Base-by-base conservation (phyloP, 495 filamentous ascomycete genomes). In the Xylaria longipes region DNA sequence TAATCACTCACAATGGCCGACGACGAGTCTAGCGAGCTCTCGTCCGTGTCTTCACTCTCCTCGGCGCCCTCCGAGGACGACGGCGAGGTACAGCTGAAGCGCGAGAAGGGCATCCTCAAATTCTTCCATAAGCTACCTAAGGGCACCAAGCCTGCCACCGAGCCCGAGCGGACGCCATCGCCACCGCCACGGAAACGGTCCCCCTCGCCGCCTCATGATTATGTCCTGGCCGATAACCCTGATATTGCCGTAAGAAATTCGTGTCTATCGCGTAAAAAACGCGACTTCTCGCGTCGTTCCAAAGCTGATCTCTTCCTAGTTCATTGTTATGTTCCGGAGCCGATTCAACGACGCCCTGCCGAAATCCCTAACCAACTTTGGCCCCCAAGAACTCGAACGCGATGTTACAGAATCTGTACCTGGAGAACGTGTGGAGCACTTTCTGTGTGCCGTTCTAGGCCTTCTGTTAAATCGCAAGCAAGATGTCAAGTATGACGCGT, bases 261-360 rank as follows among this genome's bases (percentile, higher is more conserved):
- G 73, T 80, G 75, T 79, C 41, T 46, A 62, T 71, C 70, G 71
- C 74, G 74, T 77, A 14, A 67, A 71, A 70, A 76, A 82, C 82
- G 78, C 83, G 78, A 82, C 77, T 75, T 72, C 71, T 81, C 80
- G 81, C 81, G 81, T 81, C 71, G 17, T 60, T 75, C 68, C 72
- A 52, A 73, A 29, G 83, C 66, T 71, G 75, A 75, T 79, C 74
- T 63, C 74, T 63, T 68, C 75, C 68, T 73, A 98, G 95, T 97
- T 99, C 81, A 93, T 99, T 81, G 93, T 97, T 74, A 97, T 94
- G 93, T 99, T 97, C 81, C 92, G 95, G 79, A 90, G 93, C 81
- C 93, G 96, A 76, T 98, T 98, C 79, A 90, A 87, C 79, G 94
- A 97, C 52, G 91, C 88, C 70, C 94, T 99, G 72, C 91, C 94